Percentiles rank a stretch among this genome's conserved stretches.
These are phyloP conservation scores for Nicotiana benthamiana DNA, from an alignment of 257 asterid species.

Conservation along the genomic window DNA sequence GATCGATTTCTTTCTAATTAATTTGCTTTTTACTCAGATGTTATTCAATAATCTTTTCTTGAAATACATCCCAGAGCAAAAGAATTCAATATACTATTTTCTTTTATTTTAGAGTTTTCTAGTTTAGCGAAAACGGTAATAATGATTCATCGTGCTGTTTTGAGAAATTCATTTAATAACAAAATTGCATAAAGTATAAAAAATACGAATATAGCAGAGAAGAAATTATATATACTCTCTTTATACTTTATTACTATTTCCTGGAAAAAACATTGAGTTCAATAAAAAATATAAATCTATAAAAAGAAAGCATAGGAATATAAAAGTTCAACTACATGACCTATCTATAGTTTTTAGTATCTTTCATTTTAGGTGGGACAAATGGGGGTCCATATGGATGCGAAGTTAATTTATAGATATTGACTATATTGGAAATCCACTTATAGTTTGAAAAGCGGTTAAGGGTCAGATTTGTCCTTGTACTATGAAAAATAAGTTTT, in stretches of 20 bases:
- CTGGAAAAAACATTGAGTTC: background rate
- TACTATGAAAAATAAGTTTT: too few species aligned
- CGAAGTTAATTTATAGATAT: background rate
- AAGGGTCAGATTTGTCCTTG: too few species aligned
- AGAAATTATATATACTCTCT: background rate
- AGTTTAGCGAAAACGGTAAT: background rate
- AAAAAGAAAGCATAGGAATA: background rate
- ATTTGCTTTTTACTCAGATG: background rate
- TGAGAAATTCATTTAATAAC: background rate
- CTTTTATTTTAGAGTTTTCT: background rate
- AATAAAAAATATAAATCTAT: background rate
- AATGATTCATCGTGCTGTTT: background rate
- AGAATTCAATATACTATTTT: background rate
- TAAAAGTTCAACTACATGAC: background rate
- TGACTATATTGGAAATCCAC: background rate
- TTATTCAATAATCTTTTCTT: background rate
- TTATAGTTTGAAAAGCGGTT: background rate
- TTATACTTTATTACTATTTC: background rate
- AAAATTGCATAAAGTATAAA: too few species aligned
- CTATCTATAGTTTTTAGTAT: background rate
- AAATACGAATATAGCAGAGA: background rate
- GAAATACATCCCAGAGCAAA: background rate
- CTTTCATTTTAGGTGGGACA: conserved; percentile 2
- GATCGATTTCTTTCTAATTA: background rate
- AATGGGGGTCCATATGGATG: background rate